Evolutionary conservation across 2,329 filamentous ascomycete genomes (phyloP).

Genomic region (Coniochaeta sp.): DNA sequence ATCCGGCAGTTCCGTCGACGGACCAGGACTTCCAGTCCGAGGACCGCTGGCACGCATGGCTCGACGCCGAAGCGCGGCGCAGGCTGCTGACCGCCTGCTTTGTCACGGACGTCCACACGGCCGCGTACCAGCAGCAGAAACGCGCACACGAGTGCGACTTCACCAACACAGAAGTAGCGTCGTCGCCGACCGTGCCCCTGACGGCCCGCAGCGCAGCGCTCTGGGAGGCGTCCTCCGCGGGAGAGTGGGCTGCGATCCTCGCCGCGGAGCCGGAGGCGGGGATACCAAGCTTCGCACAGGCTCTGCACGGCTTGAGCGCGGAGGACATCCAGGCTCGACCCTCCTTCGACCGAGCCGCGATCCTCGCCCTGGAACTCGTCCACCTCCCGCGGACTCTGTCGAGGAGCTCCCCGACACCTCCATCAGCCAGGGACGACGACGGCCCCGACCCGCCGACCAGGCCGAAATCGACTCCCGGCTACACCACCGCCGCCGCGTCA

Average conservation of each 20-base stretch:
- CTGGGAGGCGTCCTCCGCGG: slow-evolving; percentile 40
- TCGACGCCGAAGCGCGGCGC: slow-evolving; percentile 42
- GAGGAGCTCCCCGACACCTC: slow-evolving; percentile 6
- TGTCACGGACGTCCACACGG: slow-evolving; percentile 47
- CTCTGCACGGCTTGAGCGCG: slow-evolving; percentile 25
- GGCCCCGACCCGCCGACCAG: neutral
- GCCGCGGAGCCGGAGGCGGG: slow-evolving; percentile 18
- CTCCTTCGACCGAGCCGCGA: slow-evolving; percentile 30
- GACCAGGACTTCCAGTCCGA: slow-evolving; percentile 11
- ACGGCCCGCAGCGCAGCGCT: slow-evolving; percentile 33
- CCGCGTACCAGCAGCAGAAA: slow-evolving; percentile 45
- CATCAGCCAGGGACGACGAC: slow-evolving; percentile 5
- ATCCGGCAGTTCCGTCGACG: slow-evolving; percentile 10
- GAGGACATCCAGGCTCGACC: slow-evolving; percentile 26
- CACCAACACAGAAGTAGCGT: slow-evolving; percentile 19
- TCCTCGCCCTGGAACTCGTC: slow-evolving; percentile 31
- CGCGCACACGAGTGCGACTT: slow-evolving; percentile 29
- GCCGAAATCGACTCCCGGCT: slow-evolving; percentile 9
- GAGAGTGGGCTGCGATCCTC: slow-evolving; percentile 36
- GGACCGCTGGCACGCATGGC: slow-evolving; percentile 42
- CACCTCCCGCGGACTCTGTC: slow-evolving; percentile 26
- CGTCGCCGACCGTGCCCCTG: slow-evolving; percentile 36
- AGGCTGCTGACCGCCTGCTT: slow-evolving; percentile 51
- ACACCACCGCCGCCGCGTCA: neutral
- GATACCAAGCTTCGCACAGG: slow-evolving; percentile 19